These are phyloP conservation scores for Citrus hindsii DNA, from an alignment of 345 rosid species.

Conservation along the genomic window DNA sequence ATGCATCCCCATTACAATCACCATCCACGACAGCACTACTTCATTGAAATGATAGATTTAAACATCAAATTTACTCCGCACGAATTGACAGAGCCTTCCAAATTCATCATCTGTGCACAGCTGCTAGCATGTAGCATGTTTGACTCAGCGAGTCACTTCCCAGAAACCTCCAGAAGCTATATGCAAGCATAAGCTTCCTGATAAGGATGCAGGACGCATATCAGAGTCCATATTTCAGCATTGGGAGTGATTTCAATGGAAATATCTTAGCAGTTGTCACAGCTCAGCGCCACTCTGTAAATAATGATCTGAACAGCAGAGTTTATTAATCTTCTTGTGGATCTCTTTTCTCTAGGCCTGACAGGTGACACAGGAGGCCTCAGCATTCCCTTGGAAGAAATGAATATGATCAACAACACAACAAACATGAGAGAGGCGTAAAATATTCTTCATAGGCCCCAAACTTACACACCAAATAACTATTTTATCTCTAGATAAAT, in stretches of 20 bases:
- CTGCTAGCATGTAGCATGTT: slow-evolving; percentile 7
- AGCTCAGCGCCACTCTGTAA: background rate
- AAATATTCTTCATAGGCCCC: background rate
- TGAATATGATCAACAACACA: background rate
- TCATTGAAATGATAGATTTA: background rate
- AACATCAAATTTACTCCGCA: background rate
- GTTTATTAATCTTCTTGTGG: background rate
- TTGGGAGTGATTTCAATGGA: slow-evolving; percentile 8
- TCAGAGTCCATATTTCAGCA: slow-evolving; percentile 4
- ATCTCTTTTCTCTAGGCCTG: background rate
- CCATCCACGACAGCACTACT: slow-evolving; percentile 10
- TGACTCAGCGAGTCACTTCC: background rate
- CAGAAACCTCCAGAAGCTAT: slow-evolving; percentile 1
- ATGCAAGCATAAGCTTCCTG: slow-evolving; percentile 2
- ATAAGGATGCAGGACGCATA: slow-evolving; percentile 2
- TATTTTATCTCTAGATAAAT: background rate
- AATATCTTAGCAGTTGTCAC: slow-evolving; percentile 21
- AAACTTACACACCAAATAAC: background rate
- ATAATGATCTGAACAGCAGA: background rate
- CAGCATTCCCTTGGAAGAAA: slow-evolving; percentile 7
- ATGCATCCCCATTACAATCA: slow-evolving; percentile 19
- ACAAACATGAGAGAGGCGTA: background rate
- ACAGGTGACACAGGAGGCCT: background rate
- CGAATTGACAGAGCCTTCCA: background rate
- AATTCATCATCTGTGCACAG: background rate